Percentiles rank a stretch among this genome's conserved stretches.
Evolutionary conservation across 2,329 filamentous ascomycete genomes (phyloP).

Genomic region (Cylindrodendrum hubeiense): DNA sequence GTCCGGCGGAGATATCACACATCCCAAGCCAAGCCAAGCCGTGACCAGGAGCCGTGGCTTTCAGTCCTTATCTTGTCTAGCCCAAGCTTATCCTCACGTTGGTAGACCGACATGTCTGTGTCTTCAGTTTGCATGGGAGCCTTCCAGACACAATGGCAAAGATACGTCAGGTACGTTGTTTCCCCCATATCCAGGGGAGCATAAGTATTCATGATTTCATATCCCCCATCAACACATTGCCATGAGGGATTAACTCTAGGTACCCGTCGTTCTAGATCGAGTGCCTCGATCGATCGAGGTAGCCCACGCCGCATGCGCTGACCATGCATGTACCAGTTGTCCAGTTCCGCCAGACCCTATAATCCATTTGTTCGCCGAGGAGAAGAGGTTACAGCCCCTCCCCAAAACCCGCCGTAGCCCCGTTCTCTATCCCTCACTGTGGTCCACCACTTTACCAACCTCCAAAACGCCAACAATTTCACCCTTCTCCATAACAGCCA

Average conservation of each 20-base stretch:
- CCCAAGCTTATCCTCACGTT: conserved; percentile 1
- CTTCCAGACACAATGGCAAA: not conserved
- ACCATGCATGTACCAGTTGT: conserved; percentile 11
- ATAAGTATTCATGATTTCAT: conserved; percentile 12
- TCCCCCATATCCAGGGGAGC: not conserved
- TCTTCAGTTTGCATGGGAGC: not conserved
- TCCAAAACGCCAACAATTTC: conserved; percentile 45
- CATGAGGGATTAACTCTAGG: conserved; percentile 1
- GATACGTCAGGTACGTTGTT: not conserved
- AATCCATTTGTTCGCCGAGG: not conserved
- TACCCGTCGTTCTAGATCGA: not conserved
- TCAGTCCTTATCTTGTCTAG: not conserved
- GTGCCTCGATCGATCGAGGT: conserved; percentile 2
- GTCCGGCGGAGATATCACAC: too few relatives aligned
- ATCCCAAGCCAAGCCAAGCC: not conserved
- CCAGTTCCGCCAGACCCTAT: conserved; percentile 11
- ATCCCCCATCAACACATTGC: not conserved
- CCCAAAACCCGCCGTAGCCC: not conserved
- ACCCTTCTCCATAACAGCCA: conserved; percentile 48
- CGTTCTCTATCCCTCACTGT: conserved; percentile 24
- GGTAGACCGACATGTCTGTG: not conserved
- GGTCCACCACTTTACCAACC: conserved; percentile 39
- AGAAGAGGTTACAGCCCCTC: not conserved
- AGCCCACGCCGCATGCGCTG: conserved; percentile 8
- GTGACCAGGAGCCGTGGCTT: not conserved